Percentiles rank a stretch among this genome's conserved stretches.
phyloP scores from a whole-genome alignment of 495 filamentous ascomycete species.

The Ascobolus immersus region DNA sequence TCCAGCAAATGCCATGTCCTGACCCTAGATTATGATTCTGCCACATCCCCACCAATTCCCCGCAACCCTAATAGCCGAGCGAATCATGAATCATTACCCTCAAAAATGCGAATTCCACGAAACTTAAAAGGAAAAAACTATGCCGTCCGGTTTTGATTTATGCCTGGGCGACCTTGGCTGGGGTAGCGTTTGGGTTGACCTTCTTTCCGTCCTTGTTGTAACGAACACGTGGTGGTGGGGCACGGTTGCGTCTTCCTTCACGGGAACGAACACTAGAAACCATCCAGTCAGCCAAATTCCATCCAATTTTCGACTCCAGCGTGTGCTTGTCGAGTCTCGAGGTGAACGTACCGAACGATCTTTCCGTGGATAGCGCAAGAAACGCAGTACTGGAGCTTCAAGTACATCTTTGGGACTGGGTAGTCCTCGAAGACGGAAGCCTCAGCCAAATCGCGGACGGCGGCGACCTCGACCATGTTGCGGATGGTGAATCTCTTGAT shows the following conservation, averaged over 20 bases:
- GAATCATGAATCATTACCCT: too few relatives aligned
- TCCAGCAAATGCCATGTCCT: too few relatives aligned
- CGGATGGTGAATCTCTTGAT: slow-evolving; percentile 99
- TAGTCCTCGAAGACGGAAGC: slow-evolving; percentile 98
- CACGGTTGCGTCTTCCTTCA: slow-evolving; percentile 94
- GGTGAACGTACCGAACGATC: slow-evolving; percentile 84
- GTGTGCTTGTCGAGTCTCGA: slow-evolving; percentile 13
- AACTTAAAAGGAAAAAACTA: background rate
- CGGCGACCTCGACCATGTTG: slow-evolving; percentile 99
- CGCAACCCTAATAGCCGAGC: too few relatives aligned
- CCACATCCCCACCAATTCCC: too few relatives aligned
- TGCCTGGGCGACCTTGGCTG: slow-evolving; percentile 25
- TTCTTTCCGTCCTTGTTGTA: slow-evolving; percentile 99
- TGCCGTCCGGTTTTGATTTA: background rate
- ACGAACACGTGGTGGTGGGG: slow-evolving; percentile 80
- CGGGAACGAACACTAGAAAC: slow-evolving; percentile 70
- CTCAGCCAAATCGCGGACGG: slow-evolving; percentile 99
- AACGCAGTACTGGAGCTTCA: slow-evolving; percentile 99
- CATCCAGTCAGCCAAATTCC: too few relatives aligned
- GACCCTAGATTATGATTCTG: too few relatives aligned
- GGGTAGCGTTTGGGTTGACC: slow-evolving; percentile 70
- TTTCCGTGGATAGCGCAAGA: slow-evolving; percentile 99
- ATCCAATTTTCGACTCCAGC: too few relatives aligned
- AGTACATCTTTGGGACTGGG: slow-evolving; percentile 99
- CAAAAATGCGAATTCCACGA: too few relatives aligned